These are phyloP conservation scores for Sarcocystis neurona DNA, from an alignment of 169 alveolate species.

Conservation along the genomic window DNA sequence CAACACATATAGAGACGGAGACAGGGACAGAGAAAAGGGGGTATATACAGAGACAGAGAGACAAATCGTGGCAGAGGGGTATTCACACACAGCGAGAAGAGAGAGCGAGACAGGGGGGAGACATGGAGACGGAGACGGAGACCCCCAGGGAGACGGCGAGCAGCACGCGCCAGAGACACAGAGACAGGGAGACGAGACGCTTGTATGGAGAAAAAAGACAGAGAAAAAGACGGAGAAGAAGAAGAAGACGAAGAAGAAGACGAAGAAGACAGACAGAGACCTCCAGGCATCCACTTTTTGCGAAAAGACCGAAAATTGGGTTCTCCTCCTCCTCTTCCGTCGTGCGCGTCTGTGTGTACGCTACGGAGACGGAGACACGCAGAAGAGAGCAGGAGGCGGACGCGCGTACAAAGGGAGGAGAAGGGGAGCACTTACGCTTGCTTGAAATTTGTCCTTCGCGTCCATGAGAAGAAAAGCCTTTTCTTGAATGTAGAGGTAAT, in stretches of 20 bases:
- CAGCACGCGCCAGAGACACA: too few relatives aligned
- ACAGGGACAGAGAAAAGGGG: too few relatives aligned
- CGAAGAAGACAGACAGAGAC: neutral
- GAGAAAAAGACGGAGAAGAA: neutral
- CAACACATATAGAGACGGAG: too few relatives aligned
- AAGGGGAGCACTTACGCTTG: constrained; percentile 19
- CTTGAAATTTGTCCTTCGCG: constrained; percentile 27
- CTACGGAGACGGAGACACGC: neutral
- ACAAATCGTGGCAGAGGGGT: too few relatives aligned
- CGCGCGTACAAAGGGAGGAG: neutral
- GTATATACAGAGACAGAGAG: too few relatives aligned
- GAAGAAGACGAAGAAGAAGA: neutral
- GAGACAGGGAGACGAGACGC: too few relatives aligned
- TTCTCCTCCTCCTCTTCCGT: too few relatives aligned
- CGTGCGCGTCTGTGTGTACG: neutral
- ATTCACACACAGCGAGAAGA: too few relatives aligned
- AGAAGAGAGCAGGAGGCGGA: neutral
- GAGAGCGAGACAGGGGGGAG: too few relatives aligned
- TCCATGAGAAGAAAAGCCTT: constrained; percentile 74
- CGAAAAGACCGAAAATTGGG: neutral
- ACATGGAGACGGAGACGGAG: too few relatives aligned
- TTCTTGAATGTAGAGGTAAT: constrained; percentile 84
- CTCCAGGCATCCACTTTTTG: neutral
- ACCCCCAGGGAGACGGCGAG: too few relatives aligned
- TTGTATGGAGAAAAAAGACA: too few relatives aligned